Evolutionary conservation across 1,284 basidiomycete species (phyloP).

Genomic region (Peniophora sp.): DNA sequence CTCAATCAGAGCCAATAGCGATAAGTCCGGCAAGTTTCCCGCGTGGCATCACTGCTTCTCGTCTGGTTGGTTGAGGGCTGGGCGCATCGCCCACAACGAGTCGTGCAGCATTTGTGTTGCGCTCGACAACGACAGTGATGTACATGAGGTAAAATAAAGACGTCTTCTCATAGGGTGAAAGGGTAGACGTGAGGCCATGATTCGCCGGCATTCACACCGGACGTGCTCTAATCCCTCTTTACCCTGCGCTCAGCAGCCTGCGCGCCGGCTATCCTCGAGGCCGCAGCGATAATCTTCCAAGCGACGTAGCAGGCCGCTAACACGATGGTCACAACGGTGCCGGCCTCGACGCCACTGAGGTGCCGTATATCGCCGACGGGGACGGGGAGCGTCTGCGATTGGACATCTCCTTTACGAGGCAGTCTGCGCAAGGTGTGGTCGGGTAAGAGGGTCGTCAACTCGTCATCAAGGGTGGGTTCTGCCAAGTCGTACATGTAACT

Average conservation of each 20-base stretch:
- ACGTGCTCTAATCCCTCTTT: neutral
- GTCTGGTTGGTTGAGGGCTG: neutral
- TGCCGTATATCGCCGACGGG: neutral
- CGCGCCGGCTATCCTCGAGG: neutral
- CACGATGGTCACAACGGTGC: neutral
- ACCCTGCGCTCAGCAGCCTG: neutral
- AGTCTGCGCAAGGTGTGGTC: neutral
- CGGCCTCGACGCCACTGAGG: neutral
- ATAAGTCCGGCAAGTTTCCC: too few species aligned
- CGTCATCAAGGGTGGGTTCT: neutral
- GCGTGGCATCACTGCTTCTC: too few species aligned
- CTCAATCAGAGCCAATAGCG: too few species aligned
- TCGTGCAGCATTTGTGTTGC: neutral
- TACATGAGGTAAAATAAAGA: neutral
- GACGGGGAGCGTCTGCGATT: neutral
- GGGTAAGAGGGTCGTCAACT: neutral
- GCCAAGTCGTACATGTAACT: neutral
- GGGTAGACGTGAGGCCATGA: neutral
- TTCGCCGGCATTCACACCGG: neutral
- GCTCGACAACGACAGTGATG: neutral
- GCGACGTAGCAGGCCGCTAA: neutral
- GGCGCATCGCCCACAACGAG: neutral
- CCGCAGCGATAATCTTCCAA: neutral
- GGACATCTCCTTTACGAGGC: neutral
- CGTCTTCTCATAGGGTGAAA: neutral